Evolutionary conservation across 2,329 filamentous ascomycete genomes (phyloP), one percentile per base, ranked within the genome.

Genomic region (Xylaria arbuscula): DNA sequence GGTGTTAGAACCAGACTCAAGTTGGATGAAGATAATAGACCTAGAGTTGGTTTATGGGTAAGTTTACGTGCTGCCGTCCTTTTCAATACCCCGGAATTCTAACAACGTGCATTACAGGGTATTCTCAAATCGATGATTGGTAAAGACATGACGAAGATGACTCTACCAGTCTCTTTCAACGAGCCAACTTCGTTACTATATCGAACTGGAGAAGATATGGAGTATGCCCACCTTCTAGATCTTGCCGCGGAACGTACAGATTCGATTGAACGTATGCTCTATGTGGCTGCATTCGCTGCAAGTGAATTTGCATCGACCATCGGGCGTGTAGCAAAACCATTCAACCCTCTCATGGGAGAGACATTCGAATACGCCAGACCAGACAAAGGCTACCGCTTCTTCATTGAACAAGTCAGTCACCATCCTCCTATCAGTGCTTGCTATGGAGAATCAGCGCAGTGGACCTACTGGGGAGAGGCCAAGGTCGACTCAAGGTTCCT

Each of bases 81-180:
- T 57, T 0, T 56, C 24, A 22, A 34, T 24, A 22, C 10, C 11
- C 2, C 17, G 8, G 7, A 45, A 10, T n/a, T n/a, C 45, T 55
- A 19, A 36, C 64, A 70, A 80, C 51, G 17, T 69, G 22, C 64
- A 13, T 45, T 55, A 34, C 72, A 98, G 94, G 92, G 92, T 73
- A 98, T 99, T 74, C 84, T 99, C 71, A 99, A 98, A 83, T 98
- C 95, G 24, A 98, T 99, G 96, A 97, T 99, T 81, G 96, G 96
- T 71, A 98, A 99, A 80, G 96, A 99, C 78, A 98, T 99, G 96
- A 98, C 96, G 45, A 98, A 97, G 84, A 99, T 99, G 95, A 98
- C 96, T 0, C 84, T 99, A 22, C 96, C 96, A 0, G 96, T 99
- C 1, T 97, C 96, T 0, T 98, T 99, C 84, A 99, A 99, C 81